A percentile compares a stretch with the other conserved stretches of the same genome.
Evolutionary conservation across 2,329 filamentous ascomycete species (phyloP).

Genomic region (Neofusicoccum sp.): DNA sequence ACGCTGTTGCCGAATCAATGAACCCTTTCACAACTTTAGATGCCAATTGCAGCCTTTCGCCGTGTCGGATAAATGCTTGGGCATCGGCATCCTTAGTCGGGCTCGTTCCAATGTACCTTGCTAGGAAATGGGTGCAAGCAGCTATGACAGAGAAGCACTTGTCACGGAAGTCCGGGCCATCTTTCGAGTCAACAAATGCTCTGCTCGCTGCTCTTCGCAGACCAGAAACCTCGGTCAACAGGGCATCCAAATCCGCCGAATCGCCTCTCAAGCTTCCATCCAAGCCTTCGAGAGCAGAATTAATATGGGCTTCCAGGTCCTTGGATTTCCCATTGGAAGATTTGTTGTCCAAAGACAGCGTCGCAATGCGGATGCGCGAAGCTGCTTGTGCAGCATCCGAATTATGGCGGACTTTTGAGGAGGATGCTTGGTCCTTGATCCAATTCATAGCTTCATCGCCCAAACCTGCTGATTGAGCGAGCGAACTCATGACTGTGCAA

Average conservation of each 20-base stretch:
- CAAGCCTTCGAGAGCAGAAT: constrained; percentile 28
- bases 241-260: constrained; percentile 31
- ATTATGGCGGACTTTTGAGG: constrained; percentile 19
- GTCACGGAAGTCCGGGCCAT: constrained; percentile 6
- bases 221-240: constrained; percentile 31
- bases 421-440: constrained; percentile 22
- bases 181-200: constrained; percentile 23
- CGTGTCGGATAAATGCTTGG: neutral
- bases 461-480: constrained; percentile 35
- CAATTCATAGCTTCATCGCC: constrained; percentile 35
- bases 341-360: constrained; percentile 31
- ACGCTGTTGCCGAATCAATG: constrained; percentile 35
- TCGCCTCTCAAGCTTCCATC: constrained; percentile 32
- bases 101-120: constrained; percentile 31
- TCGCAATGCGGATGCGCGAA: constrained; percentile 29
- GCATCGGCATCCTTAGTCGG: constrained; percentile 24
- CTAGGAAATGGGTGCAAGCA: constrained; percentile 32
- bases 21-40: constrained; percentile 32
- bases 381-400: constrained; percentile 29
- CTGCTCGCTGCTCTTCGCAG: constrained; percentile 27
- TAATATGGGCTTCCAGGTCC: constrained; percentile 24
- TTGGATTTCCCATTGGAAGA: constrained; percentile 24
- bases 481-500: constrained; percentile 27
- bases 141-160: constrained; percentile 26
- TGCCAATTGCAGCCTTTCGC: constrained; percentile 4